These are phyloP conservation scores for Phalaenopsis equestris DNA, from an alignment of 106 monocot species.

Conservation along the genomic window DNA sequence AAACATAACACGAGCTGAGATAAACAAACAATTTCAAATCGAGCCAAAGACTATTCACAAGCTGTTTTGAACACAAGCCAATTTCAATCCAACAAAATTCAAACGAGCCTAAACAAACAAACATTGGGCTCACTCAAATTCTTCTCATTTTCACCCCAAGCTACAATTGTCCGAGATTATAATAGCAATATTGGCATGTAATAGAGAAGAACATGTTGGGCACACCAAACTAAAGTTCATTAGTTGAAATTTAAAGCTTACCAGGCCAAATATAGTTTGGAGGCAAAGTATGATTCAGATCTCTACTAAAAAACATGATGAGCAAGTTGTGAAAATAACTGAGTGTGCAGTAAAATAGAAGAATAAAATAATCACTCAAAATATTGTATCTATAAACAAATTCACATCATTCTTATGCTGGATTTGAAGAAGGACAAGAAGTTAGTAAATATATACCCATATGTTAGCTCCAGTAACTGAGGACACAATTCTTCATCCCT, in stretches of 20 bases:
- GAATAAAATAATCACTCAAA: background rate
- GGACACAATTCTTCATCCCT: constrained; percentile 80
- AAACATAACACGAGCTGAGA: no score
- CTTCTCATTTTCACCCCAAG: background rate
- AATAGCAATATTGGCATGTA: background rate
- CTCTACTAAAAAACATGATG: background rate
- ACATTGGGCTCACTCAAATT: no score
- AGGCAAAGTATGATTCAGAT: background rate
- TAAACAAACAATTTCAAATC: no score
- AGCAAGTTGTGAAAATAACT: background rate
- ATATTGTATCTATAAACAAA: background rate
- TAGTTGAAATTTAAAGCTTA: background rate
- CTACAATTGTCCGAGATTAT: background rate
- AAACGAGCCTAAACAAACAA: no score
- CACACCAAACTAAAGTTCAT: background rate
- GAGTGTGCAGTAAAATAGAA: background rate
- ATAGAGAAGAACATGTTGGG: background rate
- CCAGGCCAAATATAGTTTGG: background rate
- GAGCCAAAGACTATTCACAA: no score
- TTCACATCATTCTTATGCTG: background rate
- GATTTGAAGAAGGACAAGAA: background rate
- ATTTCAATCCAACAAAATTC: no score
- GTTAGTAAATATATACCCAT: constrained; percentile 31
- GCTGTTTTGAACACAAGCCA: no score
- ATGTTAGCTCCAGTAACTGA: constrained; percentile 61